These are phyloP conservation scores for Albatrellus sp. DNA, from an alignment of 1,284 basidiomycete species.

Conservation along the genomic window DNA sequence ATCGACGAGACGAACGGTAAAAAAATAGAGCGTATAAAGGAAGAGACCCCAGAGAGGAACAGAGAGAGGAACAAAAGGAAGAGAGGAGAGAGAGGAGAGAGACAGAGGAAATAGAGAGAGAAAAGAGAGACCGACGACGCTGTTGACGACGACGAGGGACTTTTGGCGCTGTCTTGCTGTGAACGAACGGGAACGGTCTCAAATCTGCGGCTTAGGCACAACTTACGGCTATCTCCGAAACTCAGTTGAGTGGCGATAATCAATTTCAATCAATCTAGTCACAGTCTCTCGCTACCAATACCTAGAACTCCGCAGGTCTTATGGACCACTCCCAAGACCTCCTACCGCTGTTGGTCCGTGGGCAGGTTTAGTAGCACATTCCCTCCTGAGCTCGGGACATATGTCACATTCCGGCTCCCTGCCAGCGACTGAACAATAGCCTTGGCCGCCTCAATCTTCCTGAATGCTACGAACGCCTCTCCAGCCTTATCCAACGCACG, in stretches of 20 bases:
- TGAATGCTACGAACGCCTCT: constrained; percentile 89
- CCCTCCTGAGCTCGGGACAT: constrained; percentile 71
- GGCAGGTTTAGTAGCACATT: constrained; percentile 80
- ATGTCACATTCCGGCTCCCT: constrained; percentile 75
- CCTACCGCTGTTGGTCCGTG: constrained; percentile 33
- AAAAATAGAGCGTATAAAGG: constrained; percentile 23
- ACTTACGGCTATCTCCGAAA: constrained; percentile 18
- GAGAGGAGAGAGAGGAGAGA: constrained; percentile 18
- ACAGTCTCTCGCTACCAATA: not conserved
- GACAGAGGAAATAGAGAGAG: constrained; percentile 19
- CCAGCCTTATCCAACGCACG: constrained; percentile 89
- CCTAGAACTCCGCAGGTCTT: not conserved
- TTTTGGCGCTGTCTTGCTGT: not conserved
- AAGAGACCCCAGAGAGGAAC: constrained; percentile 25
- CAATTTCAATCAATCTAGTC: not conserved
- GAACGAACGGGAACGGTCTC: not conserved
- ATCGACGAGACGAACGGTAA: constrained; percentile 28
- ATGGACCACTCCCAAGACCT: not conserved
- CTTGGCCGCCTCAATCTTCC: constrained; percentile 97
- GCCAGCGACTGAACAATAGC: constrained; percentile 83
- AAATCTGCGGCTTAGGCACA: not conserved
- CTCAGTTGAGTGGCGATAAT: constrained; percentile 7
- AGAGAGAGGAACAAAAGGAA: constrained; percentile 33
- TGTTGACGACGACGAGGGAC: constrained; percentile 11
- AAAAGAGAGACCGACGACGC: constrained; percentile 23